phyloP scores from a whole-genome alignment of 768 basidiomycete genomes.

The Boletus sensibilis region DNA sequence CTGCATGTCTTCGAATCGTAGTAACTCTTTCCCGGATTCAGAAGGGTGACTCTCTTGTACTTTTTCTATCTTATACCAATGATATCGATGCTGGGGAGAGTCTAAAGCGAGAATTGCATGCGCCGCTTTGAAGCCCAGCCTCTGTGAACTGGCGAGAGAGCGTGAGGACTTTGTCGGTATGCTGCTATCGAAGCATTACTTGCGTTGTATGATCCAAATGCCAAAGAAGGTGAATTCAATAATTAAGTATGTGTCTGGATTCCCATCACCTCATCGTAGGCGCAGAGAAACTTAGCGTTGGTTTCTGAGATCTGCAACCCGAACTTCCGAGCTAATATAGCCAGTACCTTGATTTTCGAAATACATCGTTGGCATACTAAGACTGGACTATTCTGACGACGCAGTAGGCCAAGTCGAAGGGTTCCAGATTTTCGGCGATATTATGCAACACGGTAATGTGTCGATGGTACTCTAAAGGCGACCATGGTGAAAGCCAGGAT shows the following conservation, averaged over 20 bases:
- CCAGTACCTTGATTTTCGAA: not conserved
- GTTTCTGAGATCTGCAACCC: not conserved
- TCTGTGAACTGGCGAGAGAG: conserved; percentile 5
- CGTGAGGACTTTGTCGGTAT: not conserved
- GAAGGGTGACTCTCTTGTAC: conserved; percentile 1
- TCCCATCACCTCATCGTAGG: not conserved
- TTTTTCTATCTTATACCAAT: not conserved
- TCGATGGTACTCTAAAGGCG: not conserved
- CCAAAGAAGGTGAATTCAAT: not conserved
- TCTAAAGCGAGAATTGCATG: not conserved
- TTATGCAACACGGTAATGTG: conserved; percentile 5
- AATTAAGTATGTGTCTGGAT: not conserved
- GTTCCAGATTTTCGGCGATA: conserved; percentile 1
- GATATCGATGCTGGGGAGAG: not conserved
- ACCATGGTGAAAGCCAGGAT: not conserved
- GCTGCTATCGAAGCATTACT: conserved; percentile 8
- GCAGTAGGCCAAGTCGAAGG: not conserved
- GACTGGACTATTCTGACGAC: conserved; percentile 7
- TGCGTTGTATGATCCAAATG: not conserved
- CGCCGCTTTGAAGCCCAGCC: not conserved
- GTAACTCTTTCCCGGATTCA: not conserved
- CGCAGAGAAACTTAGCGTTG: not conserved
- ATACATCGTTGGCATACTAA: conserved; percentile 3
- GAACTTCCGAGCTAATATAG: not conserved
- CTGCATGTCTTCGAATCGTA: not conserved